A percentile compares a stretch with the other conserved stretches of the same genome.
Conservation (phyloP, 192 early-diverging fungal genomes). For the Geosiphon pyriformis region DNA sequence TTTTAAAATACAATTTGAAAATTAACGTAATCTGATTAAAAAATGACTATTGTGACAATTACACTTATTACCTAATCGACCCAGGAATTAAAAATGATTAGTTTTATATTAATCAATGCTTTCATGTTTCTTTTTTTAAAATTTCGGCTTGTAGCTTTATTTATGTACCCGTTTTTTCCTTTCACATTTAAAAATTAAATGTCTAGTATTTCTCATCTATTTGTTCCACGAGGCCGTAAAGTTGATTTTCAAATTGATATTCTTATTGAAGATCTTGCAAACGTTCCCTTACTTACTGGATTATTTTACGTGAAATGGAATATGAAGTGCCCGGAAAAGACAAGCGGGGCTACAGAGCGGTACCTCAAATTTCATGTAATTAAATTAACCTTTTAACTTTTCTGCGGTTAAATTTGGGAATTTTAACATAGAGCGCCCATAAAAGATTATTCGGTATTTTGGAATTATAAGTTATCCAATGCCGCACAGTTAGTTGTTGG, state of each 20-base stretch:
- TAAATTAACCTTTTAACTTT: not conserved
- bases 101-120: too few species aligned
- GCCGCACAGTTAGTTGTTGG: constrained; percentile 59
- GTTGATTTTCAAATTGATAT: constrained; percentile 58
- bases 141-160: too few species aligned
- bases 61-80: too few species aligned
- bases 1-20: too few species aligned
- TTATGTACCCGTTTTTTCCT: too few species aligned
- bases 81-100: too few species aligned
- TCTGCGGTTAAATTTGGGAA: too few species aligned
- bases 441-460: constrained; percentile 55
- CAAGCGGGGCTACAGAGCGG: constrained; percentile 34
- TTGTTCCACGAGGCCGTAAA: constrained; percentile 66
- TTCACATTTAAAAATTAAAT: too few species aligned
- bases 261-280: constrained; percentile 69
- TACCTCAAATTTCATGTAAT: constrained; percentile 12
- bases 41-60: too few species aligned
- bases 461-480: constrained; percentile 52
- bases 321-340: constrained; percentile 40
- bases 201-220: constrained; percentile 54
- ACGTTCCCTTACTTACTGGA: constrained; percentile 76
- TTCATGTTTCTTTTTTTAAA: too few species aligned
- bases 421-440: constrained; percentile 47
- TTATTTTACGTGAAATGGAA: constrained; percentile 79
- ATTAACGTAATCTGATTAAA: too few species aligned